phyloP scores from a whole-genome alignment of 305 asterid genomes.

The Solanum hybrid region DNA sequence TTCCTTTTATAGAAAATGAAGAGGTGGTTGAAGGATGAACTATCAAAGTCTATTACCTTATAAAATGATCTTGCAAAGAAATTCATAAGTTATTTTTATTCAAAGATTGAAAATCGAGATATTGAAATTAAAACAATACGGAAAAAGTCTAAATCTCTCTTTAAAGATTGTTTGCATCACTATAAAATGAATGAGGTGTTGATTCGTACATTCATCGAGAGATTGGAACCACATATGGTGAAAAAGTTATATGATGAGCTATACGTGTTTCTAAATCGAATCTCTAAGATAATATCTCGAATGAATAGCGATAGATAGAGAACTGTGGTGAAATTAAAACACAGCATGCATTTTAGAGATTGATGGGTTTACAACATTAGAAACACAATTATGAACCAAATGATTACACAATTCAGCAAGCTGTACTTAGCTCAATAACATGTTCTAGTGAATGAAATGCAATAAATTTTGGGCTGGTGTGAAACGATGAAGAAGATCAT shows the following conservation, averaged over 20 bases:
- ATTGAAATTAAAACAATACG: too few species aligned
- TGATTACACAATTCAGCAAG: background rate
- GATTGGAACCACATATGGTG: too few species aligned
- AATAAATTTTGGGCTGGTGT: background rate
- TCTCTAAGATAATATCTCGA: background rate
- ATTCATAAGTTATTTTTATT: too few species aligned
- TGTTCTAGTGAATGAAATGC: background rate
- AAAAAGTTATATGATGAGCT: background rate
- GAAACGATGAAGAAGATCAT: background rate
- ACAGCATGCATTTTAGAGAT: background rate
- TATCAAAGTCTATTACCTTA: too few species aligned
- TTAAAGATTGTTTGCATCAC: too few species aligned
- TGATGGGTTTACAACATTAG: background rate
- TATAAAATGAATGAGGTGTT: too few species aligned
- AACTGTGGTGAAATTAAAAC: background rate
- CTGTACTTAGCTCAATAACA: background rate
- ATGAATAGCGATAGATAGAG: background rate
- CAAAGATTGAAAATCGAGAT: too few species aligned
- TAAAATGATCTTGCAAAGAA: too few species aligned
- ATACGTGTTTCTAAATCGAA: background rate
- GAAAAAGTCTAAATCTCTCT: too few species aligned
- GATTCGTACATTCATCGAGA: too few species aligned
- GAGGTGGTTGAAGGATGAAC: too few species aligned
- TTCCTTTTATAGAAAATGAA: too few species aligned
- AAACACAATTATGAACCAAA: background rate